Evolutionary conservation across 2,329 filamentous ascomycete species (phyloP), one percentile per base, ranked within the genome.

Genomic region (Colletotrichum zoysiae): DNA sequence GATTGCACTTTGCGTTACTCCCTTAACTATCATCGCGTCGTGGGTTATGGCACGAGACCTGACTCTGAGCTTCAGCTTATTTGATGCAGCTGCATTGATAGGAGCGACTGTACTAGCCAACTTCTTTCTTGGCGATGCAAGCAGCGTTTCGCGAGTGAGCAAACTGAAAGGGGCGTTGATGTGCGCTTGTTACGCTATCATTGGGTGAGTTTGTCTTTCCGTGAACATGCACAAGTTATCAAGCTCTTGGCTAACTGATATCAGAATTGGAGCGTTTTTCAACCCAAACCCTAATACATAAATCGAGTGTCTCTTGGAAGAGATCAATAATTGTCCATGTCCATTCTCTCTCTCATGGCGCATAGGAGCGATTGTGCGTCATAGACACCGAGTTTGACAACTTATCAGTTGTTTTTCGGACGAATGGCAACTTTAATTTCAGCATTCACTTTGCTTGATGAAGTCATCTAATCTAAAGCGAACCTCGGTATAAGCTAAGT

Each of bases 71-170:
- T 94, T 94, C 80, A 91, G 91, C 76, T 86, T 91, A 46, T 94
- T 94, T 78, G 92, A 94, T 82, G 93, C 92, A 0, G 89, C 93
- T 26, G 89, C 90, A 48, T 86, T 94, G 76, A 92, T 94, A 76
- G 88, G 92, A 5, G 89, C 87, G 3, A 91, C 92, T 3, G 84
- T 94, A 71, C 88, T 94, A 59, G 92, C 94, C 76, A 93, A 93
- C 79, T 90, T 93, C 75, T 91, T 94, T 65, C 86, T 92, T 38
- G 91, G 93, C 75, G 92, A 92, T 18, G 87, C 91, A 74, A 90
- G 87, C 76, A 92, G 92, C 76, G 92, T 91, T 74, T 85, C 93
- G 1, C 77, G 77, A 65, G 74, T 90, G 0, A 79, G 78, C 5
- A 80, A 81, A 0, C 56, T 83, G 7, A 82, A 93, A 79, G 91